Conservation (phyloP, 768 basidiomycete genomes). For the Thelephora ganbajun region DNA sequence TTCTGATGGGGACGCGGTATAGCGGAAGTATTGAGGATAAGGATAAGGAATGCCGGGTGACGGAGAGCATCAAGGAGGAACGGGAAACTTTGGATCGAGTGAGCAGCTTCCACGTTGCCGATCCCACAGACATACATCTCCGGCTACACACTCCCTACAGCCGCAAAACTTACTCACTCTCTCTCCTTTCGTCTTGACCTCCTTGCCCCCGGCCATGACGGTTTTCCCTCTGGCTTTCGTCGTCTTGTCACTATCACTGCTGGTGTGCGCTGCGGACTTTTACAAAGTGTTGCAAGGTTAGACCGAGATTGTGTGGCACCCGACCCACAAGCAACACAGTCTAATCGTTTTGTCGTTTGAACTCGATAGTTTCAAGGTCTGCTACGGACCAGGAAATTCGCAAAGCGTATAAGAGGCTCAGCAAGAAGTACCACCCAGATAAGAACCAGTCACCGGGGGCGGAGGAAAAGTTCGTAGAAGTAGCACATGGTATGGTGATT, state of each 20-base stretch:
- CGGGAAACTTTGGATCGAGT: neutral
- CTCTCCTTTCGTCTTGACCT: neutral
- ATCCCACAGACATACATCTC: neutral
- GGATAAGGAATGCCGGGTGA: too few relatives aligned
- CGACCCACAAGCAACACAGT: constrained; percentile 2
- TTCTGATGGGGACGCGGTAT: neutral
- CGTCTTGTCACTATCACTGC: constrained; percentile 18
- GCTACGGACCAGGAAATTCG: constrained; percentile 84
- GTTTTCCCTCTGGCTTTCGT: constrained; percentile 15
- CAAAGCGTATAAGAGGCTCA: constrained; percentile 83
- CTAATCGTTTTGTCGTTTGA: constrained; percentile 11
- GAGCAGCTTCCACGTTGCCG: neutral
- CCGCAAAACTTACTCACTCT: neutral
- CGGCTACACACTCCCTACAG: neutral
- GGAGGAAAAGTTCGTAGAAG: constrained; percentile 79
- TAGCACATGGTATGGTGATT: constrained; percentile 77
- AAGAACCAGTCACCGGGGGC: constrained; percentile 82
- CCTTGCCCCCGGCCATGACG: constrained; percentile 11
- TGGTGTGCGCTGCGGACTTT: constrained; percentile 47
- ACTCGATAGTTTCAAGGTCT: constrained; percentile 43
- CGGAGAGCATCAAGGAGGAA: neutral
- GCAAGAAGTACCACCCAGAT: constrained; percentile 87
- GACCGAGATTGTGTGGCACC: constrained; percentile 24
- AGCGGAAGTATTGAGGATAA: neutral
- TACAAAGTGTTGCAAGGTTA: constrained; percentile 76